Evolutionary conservation across 352 stramenopile genomes (phyloP).

Genomic region (Pythium folliculosum): DNA sequence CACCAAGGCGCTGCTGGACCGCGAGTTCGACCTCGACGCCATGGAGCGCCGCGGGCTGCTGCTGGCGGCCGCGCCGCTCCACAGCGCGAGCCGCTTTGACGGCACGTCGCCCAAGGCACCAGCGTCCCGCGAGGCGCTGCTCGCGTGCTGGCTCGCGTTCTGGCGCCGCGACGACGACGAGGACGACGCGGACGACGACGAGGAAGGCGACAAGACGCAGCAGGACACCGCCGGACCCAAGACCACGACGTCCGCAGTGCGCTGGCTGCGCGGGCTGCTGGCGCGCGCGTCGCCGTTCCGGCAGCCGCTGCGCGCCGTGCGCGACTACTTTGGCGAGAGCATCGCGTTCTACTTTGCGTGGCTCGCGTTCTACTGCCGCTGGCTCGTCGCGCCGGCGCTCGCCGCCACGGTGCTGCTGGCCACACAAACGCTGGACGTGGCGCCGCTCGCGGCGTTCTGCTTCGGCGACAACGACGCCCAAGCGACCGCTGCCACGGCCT

Average conservation of each 20-base stretch:
- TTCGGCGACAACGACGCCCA: background rate
- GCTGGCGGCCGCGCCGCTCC: slow-evolving; percentile 43
- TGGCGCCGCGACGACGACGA: no score
- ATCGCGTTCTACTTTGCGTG: slow-evolving; percentile 93
- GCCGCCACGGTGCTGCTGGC: slow-evolving; percentile 34
- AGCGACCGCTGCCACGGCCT: background rate
- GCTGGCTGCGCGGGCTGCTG: slow-evolving; percentile 45
- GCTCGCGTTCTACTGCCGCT: slow-evolving; percentile 77
- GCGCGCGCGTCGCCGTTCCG: slow-evolving; percentile 48
- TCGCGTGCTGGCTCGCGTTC: slow-evolving; percentile 56
- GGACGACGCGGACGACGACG: slow-evolving; percentile 34
- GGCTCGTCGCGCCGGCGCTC: slow-evolving; percentile 56
- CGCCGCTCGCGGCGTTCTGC: slow-evolving; percentile 31
- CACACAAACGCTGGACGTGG: slow-evolving; percentile 7
- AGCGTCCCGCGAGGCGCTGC: slow-evolving; percentile 34
- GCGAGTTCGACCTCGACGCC: slow-evolving; percentile 45
- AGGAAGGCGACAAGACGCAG: slow-evolving; percentile 37
- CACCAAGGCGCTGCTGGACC: slow-evolving; percentile 44
- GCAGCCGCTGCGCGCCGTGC: slow-evolving; percentile 75
- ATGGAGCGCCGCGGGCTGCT: slow-evolving; percentile 33
- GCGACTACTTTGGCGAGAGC: slow-evolving; percentile 87
- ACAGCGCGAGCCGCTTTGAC: slow-evolving; percentile 64
- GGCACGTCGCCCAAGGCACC: no score
- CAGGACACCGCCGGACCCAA: no score
- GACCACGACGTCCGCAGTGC: no score